These are phyloP conservation scores for Spathaspora girioi DNA, from an alignment of 805 yeast species.

Conservation along the genomic window DNA sequence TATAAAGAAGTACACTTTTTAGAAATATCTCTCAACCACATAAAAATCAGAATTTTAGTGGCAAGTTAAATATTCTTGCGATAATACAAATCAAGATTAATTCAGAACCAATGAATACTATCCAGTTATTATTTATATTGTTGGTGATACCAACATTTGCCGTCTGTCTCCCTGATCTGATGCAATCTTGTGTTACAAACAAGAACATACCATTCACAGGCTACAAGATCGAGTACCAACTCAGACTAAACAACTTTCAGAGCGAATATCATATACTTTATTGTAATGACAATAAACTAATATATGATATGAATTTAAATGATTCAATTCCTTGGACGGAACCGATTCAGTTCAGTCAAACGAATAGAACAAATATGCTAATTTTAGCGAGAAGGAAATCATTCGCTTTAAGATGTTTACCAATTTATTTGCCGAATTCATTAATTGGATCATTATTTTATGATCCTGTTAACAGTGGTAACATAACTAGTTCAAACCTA, in stretches of 20 bases:
- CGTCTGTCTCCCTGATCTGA: slow-evolving; percentile 5
- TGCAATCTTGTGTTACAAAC: slow-evolving; percentile 8
- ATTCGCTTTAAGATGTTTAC: slow-evolving; percentile 17
- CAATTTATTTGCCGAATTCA: slow-evolving; percentile 24
- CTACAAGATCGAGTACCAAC: slow-evolving; percentile 24
- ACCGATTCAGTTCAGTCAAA: slow-evolving; percentile 7
- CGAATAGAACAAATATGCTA: slow-evolving; percentile 6
- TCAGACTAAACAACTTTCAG: slow-evolving; percentile 7
- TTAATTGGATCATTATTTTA: slow-evolving; percentile 21
- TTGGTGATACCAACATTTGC: background rate
- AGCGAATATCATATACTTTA: slow-evolving; percentile 21
- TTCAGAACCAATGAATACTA: no score
- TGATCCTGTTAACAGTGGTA: slow-evolving; percentile 1
- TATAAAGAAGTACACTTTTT: no score
- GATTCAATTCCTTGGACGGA: slow-evolving; percentile 23
- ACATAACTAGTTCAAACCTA: background rate
- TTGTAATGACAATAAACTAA: slow-evolving; percentile 26
- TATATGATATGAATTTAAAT: slow-evolving; percentile 15
- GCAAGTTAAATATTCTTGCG: no score
- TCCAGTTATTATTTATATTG: background rate
- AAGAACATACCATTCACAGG: slow-evolving; percentile 19
- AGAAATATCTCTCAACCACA: no score
- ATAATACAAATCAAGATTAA: no score
- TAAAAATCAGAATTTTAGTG: no score
- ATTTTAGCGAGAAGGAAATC: slow-evolving; percentile 19